These are phyloP conservation scores for Glutinoglossum americanum DNA, from an alignment of 495 filamentous ascomycete genomes.

Conservation along the genomic window DNA sequence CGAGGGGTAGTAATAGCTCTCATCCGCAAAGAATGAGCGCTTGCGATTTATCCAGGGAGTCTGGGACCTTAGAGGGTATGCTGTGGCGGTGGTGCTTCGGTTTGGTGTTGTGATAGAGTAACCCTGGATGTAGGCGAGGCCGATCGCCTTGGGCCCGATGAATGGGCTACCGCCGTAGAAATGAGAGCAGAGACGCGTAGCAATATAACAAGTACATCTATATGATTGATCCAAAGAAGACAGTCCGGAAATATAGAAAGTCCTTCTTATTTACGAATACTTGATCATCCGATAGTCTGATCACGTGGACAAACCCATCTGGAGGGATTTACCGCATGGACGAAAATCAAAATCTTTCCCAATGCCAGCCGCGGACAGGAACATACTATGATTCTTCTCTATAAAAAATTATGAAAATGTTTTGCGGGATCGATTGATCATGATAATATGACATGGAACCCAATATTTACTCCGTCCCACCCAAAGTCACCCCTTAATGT, in stretches of 20 bases:
- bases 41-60: not conserved
- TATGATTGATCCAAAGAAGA: not conserved
- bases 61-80: not conserved
- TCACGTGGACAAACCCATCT: not conserved
- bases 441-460: not conserved
- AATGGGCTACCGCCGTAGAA: not conserved
- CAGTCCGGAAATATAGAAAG: not conserved
- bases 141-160: not conserved
- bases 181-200: not conserved
- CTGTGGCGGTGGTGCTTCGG: not conserved
- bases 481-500: not conserved
- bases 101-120: not conserved
- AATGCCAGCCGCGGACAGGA: too few relatives aligned
- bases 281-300: not conserved
- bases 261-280: not conserved
- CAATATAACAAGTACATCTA: not conserved
- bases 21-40: not conserved
- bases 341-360: too few relatives aligned
- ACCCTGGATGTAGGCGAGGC: not conserved
- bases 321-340: too few relatives aligned
- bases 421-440: not conserved
- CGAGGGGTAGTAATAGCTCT: not conserved
- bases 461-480: not conserved
- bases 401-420: not conserved
- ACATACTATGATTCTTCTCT: too few relatives aligned